These are phyloP conservation scores for Neurospora sp. DNA, from an alignment of 495 filamentous ascomycete species.

Conservation along the genomic window DNA sequence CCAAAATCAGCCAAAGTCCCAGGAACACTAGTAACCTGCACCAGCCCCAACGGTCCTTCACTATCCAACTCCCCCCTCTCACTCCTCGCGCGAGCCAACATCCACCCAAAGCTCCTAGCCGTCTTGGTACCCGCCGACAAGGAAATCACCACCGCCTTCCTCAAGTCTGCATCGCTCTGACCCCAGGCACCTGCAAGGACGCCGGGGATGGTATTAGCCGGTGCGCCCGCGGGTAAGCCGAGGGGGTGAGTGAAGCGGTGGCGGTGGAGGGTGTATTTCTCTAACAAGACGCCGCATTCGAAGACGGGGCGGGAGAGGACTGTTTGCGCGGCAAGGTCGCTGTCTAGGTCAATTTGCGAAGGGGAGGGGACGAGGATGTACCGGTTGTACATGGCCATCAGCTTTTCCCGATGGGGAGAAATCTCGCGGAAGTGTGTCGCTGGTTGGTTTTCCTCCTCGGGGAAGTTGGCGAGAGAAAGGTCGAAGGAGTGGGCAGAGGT, in stretches of 20 bases:
- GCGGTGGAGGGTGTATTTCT: neutral
- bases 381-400: conserved; percentile 3
- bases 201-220: neutral
- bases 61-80: neutral
- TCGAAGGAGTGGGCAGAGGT: neutral
- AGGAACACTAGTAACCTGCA: conserved; percentile 2
- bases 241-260: neutral
- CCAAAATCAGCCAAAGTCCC: neutral
- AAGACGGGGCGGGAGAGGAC: neutral
- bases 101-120: neutral
- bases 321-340: neutral
- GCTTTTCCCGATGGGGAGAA: neutral
- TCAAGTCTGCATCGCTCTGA: neutral
- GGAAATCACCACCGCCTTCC: neutral
- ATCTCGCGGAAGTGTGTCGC: neutral
- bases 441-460: neutral
- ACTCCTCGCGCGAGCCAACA: neutral
- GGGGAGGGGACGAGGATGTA: neutral
- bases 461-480: neutral
- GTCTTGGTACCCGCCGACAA: conserved; percentile 1
- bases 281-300: neutral
- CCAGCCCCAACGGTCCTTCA: neutral
- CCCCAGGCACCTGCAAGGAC: neutral
- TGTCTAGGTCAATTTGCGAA: neutral
- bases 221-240: neutral